Conservation (phyloP, 768 basidiomycete species). For the Mycena pura region DNA sequence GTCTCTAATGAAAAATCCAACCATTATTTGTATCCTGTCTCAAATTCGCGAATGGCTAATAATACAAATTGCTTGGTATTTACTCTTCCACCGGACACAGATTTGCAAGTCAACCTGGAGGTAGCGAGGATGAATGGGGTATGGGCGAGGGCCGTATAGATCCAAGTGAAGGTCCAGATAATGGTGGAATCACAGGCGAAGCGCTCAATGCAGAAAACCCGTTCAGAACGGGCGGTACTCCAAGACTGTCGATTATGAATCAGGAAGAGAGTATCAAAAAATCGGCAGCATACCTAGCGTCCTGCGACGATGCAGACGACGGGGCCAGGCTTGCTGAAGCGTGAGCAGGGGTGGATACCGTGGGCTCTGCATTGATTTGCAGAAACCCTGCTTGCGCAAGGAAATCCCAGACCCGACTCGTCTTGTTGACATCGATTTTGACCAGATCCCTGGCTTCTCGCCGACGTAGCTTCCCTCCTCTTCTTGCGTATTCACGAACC, state of each 20-base stretch:
- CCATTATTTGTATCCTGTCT: no score
- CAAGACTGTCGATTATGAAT: neutral
- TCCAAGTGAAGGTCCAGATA: neutral
- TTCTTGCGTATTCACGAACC: slow-evolving; percentile 89
- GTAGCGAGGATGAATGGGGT: no score
- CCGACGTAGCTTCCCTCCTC: slow-evolving; percentile 86
- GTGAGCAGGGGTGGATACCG: slow-evolving; percentile 11
- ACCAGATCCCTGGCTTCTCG: slow-evolving; percentile 90
- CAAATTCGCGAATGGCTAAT: no score
- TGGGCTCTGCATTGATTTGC: slow-evolving; percentile 66
- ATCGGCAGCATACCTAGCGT: slow-evolving; percentile 1
- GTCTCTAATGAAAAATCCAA: no score
- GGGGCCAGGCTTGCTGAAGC: neutral
- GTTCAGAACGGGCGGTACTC: neutral
- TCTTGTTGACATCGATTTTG: slow-evolving; percentile 94
- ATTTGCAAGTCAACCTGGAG: no score
- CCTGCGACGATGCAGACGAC: neutral
- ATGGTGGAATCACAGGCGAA: neutral
- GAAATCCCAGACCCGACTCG: slow-evolving; percentile 92
- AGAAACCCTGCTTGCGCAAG: slow-evolving; percentile 85
- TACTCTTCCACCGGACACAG: no score
- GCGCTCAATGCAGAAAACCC: neutral
- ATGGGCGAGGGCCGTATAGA: no score
- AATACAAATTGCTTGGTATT: no score
- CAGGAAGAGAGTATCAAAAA: neutral